Percentiles rank a stretch among this genome's conserved stretches.
Evolutionary conservation across 2,329 filamentous ascomycete species (phyloP).

Genomic region (Colletotrichum noveboracense): DNA sequence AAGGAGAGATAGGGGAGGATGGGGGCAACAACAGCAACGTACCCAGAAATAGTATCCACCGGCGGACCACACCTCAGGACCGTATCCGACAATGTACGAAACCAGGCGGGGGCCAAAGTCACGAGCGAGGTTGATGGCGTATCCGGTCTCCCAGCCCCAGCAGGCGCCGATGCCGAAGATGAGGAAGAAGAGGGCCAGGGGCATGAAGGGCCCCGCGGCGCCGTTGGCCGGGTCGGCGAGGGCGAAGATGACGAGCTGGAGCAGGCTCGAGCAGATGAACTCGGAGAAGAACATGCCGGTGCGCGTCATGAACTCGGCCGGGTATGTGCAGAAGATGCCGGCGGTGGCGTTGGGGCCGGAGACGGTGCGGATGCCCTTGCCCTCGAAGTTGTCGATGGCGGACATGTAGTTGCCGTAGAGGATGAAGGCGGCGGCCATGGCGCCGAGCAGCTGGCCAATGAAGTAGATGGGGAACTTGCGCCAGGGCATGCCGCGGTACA

Average conservation of each 20-base stretch:
- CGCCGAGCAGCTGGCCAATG: conserved; percentile 69
- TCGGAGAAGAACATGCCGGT: conserved; percentile 75
- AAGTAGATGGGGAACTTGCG: conserved; percentile 73
- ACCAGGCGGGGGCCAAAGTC: conserved; percentile 75
- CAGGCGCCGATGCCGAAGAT: conserved; percentile 76
- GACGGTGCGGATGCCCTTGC: conserved; percentile 67
- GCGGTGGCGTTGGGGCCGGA: conserved; percentile 64
- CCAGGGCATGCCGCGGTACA: conserved; percentile 73
- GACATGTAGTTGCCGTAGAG: conserved; percentile 67
- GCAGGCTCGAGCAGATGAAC: conserved; percentile 68
- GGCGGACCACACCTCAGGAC: conserved; percentile 68
- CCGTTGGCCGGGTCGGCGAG: conserved; percentile 64
- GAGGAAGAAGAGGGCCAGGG: conserved; percentile 71
- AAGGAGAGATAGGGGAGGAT: not conserved
- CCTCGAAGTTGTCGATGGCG: conserved; percentile 70
- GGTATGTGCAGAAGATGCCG: conserved; percentile 77
- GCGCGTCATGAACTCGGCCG: conserved; percentile 68
- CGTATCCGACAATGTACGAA: conserved; percentile 72
- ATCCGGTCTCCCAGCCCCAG: conserved; percentile 80
- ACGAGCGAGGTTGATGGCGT: conserved; percentile 75
- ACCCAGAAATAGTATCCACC: conserved; percentile 78
- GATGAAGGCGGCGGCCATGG: conserved; percentile 64
- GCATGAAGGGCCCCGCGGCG: conserved; percentile 62
- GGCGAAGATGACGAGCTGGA: conserved; percentile 77
- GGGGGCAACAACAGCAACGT: conserved; percentile 24